Conservation (phyloP, 306 rosid species). For the Vigna reflexopilosa region DNA sequence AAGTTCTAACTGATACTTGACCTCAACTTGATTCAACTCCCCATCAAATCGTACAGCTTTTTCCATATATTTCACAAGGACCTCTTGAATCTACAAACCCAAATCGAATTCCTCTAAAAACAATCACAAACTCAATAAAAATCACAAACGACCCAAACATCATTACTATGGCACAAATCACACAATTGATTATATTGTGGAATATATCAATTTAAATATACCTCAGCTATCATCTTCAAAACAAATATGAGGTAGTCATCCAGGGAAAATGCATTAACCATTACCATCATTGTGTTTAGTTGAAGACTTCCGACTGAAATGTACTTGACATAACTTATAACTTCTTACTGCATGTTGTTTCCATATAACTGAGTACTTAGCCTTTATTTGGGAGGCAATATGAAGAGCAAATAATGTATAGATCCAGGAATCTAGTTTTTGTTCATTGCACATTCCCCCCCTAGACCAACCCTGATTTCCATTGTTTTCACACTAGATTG, state of each 20-base stretch:
- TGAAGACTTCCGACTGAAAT: conserved; percentile 2
- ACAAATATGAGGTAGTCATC: neutral
- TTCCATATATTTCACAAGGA: conserved; percentile 76
- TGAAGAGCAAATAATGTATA: neutral
- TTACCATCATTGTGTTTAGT: neutral
- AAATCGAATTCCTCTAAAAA: conserved; percentile 88
- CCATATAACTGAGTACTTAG: neutral
- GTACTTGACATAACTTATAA: neutral
- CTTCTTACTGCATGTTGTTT: conserved; percentile 18
- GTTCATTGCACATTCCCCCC: conserved; percentile 25
- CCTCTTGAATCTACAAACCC: conserved; percentile 96
- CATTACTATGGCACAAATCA: conserved; percentile 25
- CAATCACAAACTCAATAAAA: conserved; percentile 75
- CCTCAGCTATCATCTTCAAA: neutral
- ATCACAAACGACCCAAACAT: conserved; percentile 49
- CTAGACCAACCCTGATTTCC: conserved; percentile 7
- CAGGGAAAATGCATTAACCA: neutral
- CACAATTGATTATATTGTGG: conserved; percentile 19
- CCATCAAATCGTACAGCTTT: conserved; percentile 79
- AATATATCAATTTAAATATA: conserved; percentile 2
- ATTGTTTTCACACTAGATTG: neutral
- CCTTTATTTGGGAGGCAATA: neutral
- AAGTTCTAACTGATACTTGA: conserved; percentile 57
- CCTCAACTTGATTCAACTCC: conserved; percentile 59
- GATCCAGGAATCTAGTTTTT: conserved; percentile 7